These are phyloP conservation scores for Mrakia frigida DNA, from an alignment of 768 basidiomycete species.

Conservation along the genomic window DNA sequence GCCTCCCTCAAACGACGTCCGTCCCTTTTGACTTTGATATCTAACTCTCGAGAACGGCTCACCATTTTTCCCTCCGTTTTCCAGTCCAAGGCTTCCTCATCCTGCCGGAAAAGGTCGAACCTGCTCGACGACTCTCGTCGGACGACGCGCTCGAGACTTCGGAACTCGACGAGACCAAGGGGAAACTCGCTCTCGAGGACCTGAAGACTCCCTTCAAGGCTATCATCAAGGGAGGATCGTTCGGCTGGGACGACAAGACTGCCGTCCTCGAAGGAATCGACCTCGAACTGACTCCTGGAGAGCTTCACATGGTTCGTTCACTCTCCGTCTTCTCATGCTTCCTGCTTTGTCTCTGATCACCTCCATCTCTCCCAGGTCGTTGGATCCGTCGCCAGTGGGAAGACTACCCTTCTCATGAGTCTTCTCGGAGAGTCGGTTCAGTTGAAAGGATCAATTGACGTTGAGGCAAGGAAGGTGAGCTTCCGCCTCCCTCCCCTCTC, in stretches of 20 bases:
- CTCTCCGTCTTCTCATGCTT: not conserved
- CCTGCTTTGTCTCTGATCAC: no score
- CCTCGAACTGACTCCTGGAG: not conserved
- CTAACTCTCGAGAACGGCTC: no score
- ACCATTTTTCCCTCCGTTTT: no score
- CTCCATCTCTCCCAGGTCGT: constrained; percentile 15
- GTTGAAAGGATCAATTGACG: constrained; percentile 15
- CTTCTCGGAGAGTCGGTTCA: constrained; percentile 34
- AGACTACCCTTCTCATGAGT: constrained; percentile 33
- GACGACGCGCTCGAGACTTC: not conserved
- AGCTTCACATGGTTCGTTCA: constrained; percentile 22
- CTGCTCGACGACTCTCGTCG: not conserved
- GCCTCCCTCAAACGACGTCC: constrained; percentile 8
- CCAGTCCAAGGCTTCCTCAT: constrained; percentile 6
- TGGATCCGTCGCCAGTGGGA: constrained; percentile 32
- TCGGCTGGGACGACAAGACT: constrained; percentile 18
- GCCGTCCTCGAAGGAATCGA: not conserved
- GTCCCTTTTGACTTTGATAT: no score
- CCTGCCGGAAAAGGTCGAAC: constrained; percentile 10
- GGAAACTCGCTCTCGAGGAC: not conserved
- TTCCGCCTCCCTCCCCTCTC: not conserved
- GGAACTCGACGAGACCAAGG: not conserved
- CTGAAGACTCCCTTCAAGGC: not conserved
- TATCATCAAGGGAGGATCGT: not conserved
- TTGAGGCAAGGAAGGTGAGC: not conserved